phyloP scores from a whole-genome alignment of 495 filamentous ascomycete species.

The Penicillium cataractarum region DNA sequence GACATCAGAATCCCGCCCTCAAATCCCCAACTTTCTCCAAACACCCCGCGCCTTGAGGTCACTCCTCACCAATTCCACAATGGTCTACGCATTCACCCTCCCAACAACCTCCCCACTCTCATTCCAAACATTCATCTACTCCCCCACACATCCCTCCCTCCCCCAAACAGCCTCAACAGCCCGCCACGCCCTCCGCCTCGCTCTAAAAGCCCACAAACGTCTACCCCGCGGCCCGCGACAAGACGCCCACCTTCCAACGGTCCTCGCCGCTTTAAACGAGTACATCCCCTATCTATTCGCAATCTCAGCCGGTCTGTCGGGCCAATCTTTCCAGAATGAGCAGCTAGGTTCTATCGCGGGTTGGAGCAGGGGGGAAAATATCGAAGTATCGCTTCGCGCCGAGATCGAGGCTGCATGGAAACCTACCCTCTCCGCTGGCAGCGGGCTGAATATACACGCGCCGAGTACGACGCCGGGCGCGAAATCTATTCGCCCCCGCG shows the following conservation, averaged over 20 bases:
- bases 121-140: conserved; percentile 71
- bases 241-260: conserved; percentile 65
- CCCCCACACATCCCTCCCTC: conserved; percentile 79
- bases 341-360: not conserved
- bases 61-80: conserved; percentile 40
- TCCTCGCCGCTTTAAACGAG: conserved; percentile 67
- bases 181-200: conserved; percentile 75
- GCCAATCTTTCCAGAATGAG: conserved; percentile 30
- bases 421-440: conserved; percentile 66
- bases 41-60: conserved; percentile 18
- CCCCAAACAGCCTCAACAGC: conserved; percentile 75
- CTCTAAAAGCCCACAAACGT: conserved; percentile 81
- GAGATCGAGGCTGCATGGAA: conserved; percentile 78
- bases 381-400: conserved; percentile 64
- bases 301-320: conserved; percentile 68
- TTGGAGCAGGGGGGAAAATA: conserved; percentile 45
- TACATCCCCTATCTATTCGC: conserved; percentile 82
- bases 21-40: conserved; percentile 18
- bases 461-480: not conserved
- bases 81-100: conserved; percentile 84
- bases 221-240: conserved; percentile 61
- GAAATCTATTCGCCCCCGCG: conserved; percentile 14
- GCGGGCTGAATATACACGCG: conserved; percentile 11
- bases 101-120: conserved; percentile 83
- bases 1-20: conserved; percentile 26